A percentile compares a stretch with the other conserved stretches of the same genome.
phyloP scores from a whole-genome alignment of 352 stramenopile genomes.

The Pythium dissimile region DNA sequence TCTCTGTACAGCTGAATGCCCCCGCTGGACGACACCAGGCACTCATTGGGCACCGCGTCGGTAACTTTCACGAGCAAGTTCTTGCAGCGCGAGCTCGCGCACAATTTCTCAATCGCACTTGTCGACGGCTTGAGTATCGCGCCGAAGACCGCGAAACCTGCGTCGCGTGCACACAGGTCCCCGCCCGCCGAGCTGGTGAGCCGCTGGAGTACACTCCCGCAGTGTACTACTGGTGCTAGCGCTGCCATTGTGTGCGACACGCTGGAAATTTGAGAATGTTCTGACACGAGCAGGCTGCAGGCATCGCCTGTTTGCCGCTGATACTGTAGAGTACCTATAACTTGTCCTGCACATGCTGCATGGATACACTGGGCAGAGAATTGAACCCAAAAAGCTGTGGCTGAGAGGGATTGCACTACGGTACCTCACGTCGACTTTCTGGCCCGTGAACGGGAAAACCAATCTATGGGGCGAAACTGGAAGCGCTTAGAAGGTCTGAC shows the following conservation, averaged over 20 bases:
- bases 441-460: too few relatives aligned
- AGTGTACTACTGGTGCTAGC: background rate
- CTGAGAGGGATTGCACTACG: background rate
- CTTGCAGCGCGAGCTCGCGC: background rate
- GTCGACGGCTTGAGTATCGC: background rate
- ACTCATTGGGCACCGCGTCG: background rate
- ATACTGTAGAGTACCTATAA: too few relatives aligned
- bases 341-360: background rate
- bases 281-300: too few relatives aligned
- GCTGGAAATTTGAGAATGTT: background rate
- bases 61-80: background rate
- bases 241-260: background rate
- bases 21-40: background rate
- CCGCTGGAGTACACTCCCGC: background rate
- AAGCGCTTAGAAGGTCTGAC: too few relatives aligned
- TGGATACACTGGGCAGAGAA: background rate
- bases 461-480: too few relatives aligned
- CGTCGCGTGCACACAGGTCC: background rate
- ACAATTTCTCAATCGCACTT: background rate
- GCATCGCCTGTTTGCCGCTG: too few relatives aligned
- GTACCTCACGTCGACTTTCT: background rate
- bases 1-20: slow-evolving; percentile 1
- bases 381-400: background rate
- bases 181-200: background rate
- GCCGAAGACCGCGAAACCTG: background rate